A percentile compares a stretch with the other conserved stretches of the same genome.
Evolutionary conservation across 768 basidiomycete species (phyloP).

Genomic region (Lactifluus volemus): DNA sequence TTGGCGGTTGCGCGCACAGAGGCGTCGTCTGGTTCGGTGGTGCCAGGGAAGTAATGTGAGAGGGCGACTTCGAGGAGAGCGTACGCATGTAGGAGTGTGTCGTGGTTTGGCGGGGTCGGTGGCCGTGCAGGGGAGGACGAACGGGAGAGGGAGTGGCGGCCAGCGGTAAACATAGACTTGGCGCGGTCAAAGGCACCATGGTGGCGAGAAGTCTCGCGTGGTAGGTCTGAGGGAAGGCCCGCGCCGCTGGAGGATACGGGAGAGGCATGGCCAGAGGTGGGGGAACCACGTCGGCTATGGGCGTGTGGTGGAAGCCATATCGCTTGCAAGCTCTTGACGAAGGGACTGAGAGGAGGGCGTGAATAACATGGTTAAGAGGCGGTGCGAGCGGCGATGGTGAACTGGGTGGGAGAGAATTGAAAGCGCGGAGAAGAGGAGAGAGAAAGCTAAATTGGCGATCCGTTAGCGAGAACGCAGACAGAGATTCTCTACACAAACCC

Average conservation of each 20-base stretch:
- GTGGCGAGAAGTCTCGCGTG: conserved; percentile 20
- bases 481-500: conserved; percentile 33
- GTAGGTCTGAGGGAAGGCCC: conserved; percentile 11
- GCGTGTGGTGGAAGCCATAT: conserved; percentile 51
- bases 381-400: conserved; percentile 56
- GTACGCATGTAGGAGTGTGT: conserved; percentile 55
- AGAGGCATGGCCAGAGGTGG: conserved; percentile 28
- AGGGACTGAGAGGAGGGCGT: conserved; percentile 70
- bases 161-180: conserved; percentile 43
- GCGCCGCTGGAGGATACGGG: conserved; percentile 20
- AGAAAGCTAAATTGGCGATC: conserved; percentile 34
- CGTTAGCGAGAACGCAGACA: neutral
- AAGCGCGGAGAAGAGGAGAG: conserved; percentile 58
- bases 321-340: conserved; percentile 43
- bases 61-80: conserved; percentile 57
- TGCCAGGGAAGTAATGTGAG: conserved; percentile 57
- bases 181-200: conserved; percentile 43
- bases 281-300: conserved; percentile 24
- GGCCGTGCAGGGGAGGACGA: conserved; percentile 38
- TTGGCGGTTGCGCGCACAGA: conserved; percentile 46
- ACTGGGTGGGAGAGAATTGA: conserved; percentile 54
- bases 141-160: conserved; percentile 35
- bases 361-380: conserved; percentile 73
- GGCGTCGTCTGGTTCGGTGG: conserved; percentile 53
- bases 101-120: conserved; percentile 27